Evolutionary conservation across 129 eudicot species (phyloP).

Genomic region (Kitagawia praeruptora): DNA sequence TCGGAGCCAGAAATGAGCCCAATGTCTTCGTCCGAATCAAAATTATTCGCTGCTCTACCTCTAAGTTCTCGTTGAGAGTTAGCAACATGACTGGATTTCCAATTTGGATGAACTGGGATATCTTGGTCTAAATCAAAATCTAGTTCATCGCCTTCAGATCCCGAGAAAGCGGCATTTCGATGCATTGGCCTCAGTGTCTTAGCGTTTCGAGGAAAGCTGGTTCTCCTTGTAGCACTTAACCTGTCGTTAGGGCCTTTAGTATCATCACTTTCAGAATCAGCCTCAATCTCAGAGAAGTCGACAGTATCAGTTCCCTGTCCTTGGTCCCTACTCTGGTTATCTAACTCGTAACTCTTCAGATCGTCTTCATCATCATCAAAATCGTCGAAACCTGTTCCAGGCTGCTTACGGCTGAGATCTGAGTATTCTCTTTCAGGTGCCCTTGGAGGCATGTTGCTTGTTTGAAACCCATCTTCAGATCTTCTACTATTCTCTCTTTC

Average conservation of each 20-base stretch:
- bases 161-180: conserved; percentile 25
- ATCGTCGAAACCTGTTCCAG: conserved; percentile 78
- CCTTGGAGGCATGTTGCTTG: conserved; percentile 29
- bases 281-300: conserved; percentile 72
- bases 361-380: conserved; percentile 94
- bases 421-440: conserved; percentile 34
- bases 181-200: conserved; percentile 19
- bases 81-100: conserved; percentile 86
- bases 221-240: conserved; percentile 7
- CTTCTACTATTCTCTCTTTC: conserved; percentile 22
- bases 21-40: conserved; percentile 55
- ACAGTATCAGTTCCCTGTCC: conserved; percentile 33
- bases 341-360: conserved; percentile 79
- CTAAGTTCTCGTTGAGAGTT: conserved; percentile 30
- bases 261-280: conserved; percentile 54
- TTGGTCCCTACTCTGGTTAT: conserved; percentile 29
- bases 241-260: conserved; percentile 12
- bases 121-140: conserved; percentile 71
- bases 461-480: conserved; percentile 21
- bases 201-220: conserved; percentile 18
- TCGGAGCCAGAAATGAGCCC: conserved; percentile 37
- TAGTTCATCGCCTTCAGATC: conserved; percentile 38
- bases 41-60: conserved; percentile 23
- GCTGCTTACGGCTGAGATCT: conserved; percentile 18
- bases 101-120: conserved; percentile 65